Conservation (phyloP, 169 alveolate species). For the Perkinsus marinus region DNA sequence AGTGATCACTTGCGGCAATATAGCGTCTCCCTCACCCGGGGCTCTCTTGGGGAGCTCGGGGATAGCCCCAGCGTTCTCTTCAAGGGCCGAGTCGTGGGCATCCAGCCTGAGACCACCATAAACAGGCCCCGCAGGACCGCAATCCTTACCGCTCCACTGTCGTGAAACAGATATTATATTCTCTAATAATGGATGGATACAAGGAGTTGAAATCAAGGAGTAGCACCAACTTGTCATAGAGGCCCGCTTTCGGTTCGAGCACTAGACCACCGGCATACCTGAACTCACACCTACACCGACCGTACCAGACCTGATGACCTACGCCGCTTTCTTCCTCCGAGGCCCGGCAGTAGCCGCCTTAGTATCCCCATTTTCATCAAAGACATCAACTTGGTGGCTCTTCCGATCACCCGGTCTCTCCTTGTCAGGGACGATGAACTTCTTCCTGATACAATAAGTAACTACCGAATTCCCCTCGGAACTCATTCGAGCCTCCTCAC, state of each 20-base stretch:
- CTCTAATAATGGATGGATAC: slow-evolving; percentile 97
- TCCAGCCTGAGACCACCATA: slow-evolving; percentile 6
- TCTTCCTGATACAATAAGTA: background rate
- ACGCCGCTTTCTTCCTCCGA: background rate
- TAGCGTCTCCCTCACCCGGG: slow-evolving; percentile 7
- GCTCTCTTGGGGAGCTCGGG: slow-evolving; percentile 20
- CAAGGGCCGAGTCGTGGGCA: slow-evolving; percentile 23
- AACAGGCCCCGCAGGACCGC: background rate
- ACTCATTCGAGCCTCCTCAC: too few species aligned
- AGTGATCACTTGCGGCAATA: slow-evolving; percentile 42
- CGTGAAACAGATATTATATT: slow-evolving; percentile 94
- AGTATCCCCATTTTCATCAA: background rate
- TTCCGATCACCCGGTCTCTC: background rate
- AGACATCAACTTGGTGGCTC: background rate
- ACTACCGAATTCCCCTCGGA: background rate
- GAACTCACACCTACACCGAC: background rate
- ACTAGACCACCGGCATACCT: slow-evolving; percentile 92
- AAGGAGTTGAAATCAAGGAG: slow-evolving; percentile 94
- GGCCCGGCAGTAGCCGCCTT: background rate
- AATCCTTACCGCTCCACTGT: slow-evolving; percentile 63
- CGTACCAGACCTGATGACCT: background rate
- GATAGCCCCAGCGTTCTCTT: slow-evolving; percentile 35
- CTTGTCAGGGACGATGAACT: slow-evolving; percentile 2
- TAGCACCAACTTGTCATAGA: slow-evolving; percentile 83
- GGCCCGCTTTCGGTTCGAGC: slow-evolving; percentile 90